Base-by-base conservation (phyloP, 352 stramenopile species). In the Pythium utonaiense region DNA sequence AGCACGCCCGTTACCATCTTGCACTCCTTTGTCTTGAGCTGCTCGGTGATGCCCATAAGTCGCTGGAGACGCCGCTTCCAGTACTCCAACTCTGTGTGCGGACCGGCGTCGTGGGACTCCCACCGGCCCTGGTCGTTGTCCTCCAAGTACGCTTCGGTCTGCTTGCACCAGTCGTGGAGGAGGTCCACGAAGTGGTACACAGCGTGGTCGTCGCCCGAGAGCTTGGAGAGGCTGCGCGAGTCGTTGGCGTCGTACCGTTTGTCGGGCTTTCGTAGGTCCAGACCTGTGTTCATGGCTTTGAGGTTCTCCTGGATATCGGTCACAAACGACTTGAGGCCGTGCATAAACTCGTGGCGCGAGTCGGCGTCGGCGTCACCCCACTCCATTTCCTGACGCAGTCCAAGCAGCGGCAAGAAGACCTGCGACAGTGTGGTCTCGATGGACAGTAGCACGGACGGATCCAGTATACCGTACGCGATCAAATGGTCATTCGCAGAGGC, bases 1-100 rank as follows among this genome's bases (percentile, higher is more conserved):
- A 98, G 96, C 0, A 98, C 95, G 34, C 96, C 85, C n/a, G n/a
- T n/a, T n/a, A n/a, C n/a, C n/a, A n/a, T n/a, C 67, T 98, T 98
- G 76, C 91, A 96, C 64, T 98, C 94, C 67, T 96, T 97, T 63
- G 96, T 93, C 71, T 98, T 98, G 47, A 99, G 82, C 78, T 99
- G 96, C 67, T 99, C 96, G 17, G 93, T 98, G 71, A 99, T 98
- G 56, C 92, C 98, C 19, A 93, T 98, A 17, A 99, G 79, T 2
- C 96, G 84, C 70, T 99, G 96, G 91, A 98, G 99, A 49, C 95
- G 84, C 27, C 87, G 80, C 10, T 96, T 77, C 97, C 96, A 99
- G 70, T 98, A 97, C 74, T 99, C 95, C 33, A 99, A 87, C 75
- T 99, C 96, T 1, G 83, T 93, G 30, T 88, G 75, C 0, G 88